Evolutionary conservation across 2,329 filamentous ascomycete species (phyloP), one percentile per base, ranked within the genome.

Genomic region (Xylariaceae sp.): DNA sequence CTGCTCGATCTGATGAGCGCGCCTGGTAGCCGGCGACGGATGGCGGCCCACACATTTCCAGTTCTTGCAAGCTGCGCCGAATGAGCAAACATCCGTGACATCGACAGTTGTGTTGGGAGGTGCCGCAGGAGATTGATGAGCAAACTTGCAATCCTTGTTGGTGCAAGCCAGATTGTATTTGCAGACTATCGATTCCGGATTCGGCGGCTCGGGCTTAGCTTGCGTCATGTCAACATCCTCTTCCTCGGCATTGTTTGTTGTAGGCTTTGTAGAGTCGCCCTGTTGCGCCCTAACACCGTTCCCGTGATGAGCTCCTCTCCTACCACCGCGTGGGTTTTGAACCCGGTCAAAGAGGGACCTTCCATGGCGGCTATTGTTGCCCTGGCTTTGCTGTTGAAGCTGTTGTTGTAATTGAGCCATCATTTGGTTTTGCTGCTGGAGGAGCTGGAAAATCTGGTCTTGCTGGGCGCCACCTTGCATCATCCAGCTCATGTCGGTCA

Each of bases 51-150:
- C 88, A 68, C 94, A 99, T 74, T 97, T 97, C 65, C 84, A 81
- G 77, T 97, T 99, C 74, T 94, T 95, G 83, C 94, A 99, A 8
- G 91, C 91, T 2, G 85, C 90, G 18, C 91, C 92, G 64, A 88
- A 97, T 16, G 81, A 81, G 75, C 94, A 99, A 16, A 80, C 78
- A 65, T 95, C 90, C 54, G 79, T 82, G 61, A 92, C 79, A 69
- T 97, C 94, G 54, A 97, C 78, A 0, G 85, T 80, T 2, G 81
- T 82, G 26, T 87, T 88, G 2, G 87, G 86, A 3, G 89, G 87
- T 30, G 92, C 92, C 2, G 88, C 91, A 1, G 94, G 91, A 15
- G 92, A 96, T 73, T 96, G 92, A 67, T 99, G 94, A 16, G 90
- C 94, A 70, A 90, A 99, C 61, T 86, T 87, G 74, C 94, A 99